Evolutionary conservation across 2,329 filamentous ascomycete genomes (phyloP).

Genomic region (Bipolaris sorokiniana): DNA sequence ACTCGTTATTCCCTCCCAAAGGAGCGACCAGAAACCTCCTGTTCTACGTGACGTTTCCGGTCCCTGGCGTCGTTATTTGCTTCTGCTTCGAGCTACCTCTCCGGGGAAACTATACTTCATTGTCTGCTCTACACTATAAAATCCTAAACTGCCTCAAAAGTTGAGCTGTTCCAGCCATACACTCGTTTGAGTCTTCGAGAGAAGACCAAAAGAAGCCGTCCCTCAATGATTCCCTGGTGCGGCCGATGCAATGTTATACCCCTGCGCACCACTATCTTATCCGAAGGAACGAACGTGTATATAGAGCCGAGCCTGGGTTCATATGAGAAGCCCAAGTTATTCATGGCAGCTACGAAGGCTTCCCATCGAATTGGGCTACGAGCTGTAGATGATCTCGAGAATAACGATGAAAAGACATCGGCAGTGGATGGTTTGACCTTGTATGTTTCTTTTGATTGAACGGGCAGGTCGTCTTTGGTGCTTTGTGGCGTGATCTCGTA

Average conservation of each 20-base stretch:
- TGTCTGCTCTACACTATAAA: no score
- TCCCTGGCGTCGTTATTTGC: no score
- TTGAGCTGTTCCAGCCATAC: slow-evolving; percentile 21
- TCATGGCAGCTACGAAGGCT: slow-evolving; percentile 21
- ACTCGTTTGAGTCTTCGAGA: slow-evolving; percentile 17
- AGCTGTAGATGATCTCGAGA: slow-evolving; percentile 28
- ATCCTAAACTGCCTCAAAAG: slow-evolving; percentile 12
- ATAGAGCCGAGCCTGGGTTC: slow-evolving; percentile 23
- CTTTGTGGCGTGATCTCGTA: background rate
- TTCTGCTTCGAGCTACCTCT: no score
- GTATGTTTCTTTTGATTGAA: slow-evolving; percentile 22
- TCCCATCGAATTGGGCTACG: slow-evolving; percentile 30
- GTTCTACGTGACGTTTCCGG: no score
- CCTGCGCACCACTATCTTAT: slow-evolving; percentile 6
- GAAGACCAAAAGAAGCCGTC: slow-evolving; percentile 13
- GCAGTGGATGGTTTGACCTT: slow-evolving; percentile 51
- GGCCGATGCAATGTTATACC: slow-evolving; percentile 24
- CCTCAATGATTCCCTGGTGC: slow-evolving; percentile 24
- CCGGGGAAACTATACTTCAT: no score
- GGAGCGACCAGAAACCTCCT: no score
- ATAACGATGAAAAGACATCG: slow-evolving; percentile 48
- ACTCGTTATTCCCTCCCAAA: no score
- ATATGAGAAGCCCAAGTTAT: slow-evolving; percentile 20
- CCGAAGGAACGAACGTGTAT: slow-evolving; percentile 19
- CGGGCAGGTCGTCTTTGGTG: background rate